A percentile compares a stretch with the other conserved stretches of the same genome.
phyloP scores from a whole-genome alignment of 2,329 filamentous ascomycete genomes.

The Knufia fluminis region DNA sequence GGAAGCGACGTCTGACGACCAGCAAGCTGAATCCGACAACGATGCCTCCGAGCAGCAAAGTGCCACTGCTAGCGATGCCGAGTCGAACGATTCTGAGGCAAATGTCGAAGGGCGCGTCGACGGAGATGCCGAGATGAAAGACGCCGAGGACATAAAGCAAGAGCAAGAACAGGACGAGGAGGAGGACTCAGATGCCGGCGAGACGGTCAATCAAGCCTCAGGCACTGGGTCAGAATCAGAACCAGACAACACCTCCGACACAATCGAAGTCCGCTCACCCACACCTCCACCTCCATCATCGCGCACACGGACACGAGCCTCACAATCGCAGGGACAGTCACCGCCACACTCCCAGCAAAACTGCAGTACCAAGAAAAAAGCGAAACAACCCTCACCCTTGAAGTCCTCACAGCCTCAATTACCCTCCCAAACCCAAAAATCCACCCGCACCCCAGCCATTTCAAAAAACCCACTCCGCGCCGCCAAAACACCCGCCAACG shows the following conservation, averaged over 20 bases:
- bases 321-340: not conserved
- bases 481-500: constrained; percentile 1
- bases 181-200: not conserved
- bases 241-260: not conserved
- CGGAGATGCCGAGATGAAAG: not conserved
- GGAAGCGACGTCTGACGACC: not conserved
- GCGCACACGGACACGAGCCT: not conserved
- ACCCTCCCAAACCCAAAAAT: not conserved
- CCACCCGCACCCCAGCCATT: not conserved
- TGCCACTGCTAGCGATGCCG: not conserved
- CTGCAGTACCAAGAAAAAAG: not conserved
- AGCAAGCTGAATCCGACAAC: not conserved
- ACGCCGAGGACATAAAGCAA: constrained; percentile 1
- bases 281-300: not conserved
- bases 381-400: not conserved
- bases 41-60: not conserved
- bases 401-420: not conserved
- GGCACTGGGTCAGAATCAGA: not conserved
- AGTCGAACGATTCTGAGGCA: not conserved
- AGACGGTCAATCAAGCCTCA: not conserved
- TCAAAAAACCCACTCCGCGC: constrained; percentile 2
- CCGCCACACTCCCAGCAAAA: not conserved
- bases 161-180: not conserved
- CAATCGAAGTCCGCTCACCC: not conserved
- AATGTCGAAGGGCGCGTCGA: not conserved